phyloP scores from a whole-genome alignment of 192 early-diverging fungal genomes.

The Linnemannia schmuckeri region DNA sequence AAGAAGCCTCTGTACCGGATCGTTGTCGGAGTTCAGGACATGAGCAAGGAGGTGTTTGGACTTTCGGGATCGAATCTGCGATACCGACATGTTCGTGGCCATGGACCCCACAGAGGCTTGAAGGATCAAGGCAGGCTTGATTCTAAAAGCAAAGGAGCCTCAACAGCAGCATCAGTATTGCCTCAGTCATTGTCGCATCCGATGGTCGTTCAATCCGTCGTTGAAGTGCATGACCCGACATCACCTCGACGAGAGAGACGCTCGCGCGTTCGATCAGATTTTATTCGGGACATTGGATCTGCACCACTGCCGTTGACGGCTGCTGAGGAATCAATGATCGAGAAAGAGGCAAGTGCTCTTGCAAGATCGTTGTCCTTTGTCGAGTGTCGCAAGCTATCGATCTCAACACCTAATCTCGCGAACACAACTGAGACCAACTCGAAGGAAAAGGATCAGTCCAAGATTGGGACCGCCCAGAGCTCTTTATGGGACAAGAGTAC shows the following conservation, averaged over 20 bases:
- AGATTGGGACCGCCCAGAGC: not conserved
- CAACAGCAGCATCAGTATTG: not conserved
- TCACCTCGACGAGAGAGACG: conserved; percentile 3
- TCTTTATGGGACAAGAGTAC: not conserved
- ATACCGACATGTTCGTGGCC: not conserved
- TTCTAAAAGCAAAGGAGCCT: not conserved
- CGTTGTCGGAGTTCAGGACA: conserved; percentile 42
- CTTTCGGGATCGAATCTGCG: conserved; percentile 15
- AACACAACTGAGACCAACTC: not conserved
- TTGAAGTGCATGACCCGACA: not conserved
- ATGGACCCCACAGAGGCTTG: not conserved
- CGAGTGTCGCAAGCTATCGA: not conserved
- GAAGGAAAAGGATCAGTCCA: not conserved
- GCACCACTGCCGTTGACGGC: not conserved
- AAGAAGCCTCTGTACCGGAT: conserved; percentile 43
- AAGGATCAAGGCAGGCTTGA: not conserved
- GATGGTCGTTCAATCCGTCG: not conserved
- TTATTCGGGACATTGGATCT: conserved; percentile 47
- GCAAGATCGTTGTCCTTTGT: not conserved
- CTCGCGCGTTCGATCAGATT: conserved; percentile 26
- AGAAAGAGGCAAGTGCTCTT: not conserved
- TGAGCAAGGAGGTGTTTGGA: not conserved
- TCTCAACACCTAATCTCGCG: not conserved
- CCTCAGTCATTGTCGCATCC: not conserved
- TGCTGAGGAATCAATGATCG: not conserved